Evolutionary conservation across 192 early-diverging fungal genomes (phyloP), one percentile per base, ranked within the genome.

Genomic region (Radiomyces spectabilis): DNA sequence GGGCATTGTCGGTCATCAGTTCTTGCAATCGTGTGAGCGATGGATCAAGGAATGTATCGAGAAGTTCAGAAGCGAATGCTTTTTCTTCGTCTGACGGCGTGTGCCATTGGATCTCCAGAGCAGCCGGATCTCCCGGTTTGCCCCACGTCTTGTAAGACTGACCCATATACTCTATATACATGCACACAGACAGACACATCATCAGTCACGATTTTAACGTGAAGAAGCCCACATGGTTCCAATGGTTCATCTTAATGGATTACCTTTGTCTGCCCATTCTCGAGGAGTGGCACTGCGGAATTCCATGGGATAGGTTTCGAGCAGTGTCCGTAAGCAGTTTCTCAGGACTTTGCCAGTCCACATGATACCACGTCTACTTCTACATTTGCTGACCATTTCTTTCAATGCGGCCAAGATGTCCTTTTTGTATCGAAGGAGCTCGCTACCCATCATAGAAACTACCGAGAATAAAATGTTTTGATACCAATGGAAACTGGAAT

Each of bases 91-190:
- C 57, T 19, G 62, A 77, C 7, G 93, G 89, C 8, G 74, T 56
- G 59, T 94, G 91, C 94, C 94, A 97, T 43, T 80, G 41, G 7
- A 93, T 47, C 16, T 68, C 50, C 19, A 89, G 71, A 39, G 79
- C 62, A 0, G 76, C 62, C 0, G 78, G 62, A 37, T 83, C 64
- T 0, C 66, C 57, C 1, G 79, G 66, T 26, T 81, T 55, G 3
- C 92, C 91, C 94, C 94, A 97, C 19, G 83, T 66, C 55, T 77
- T 56, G 55, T 92, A 85, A 27, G 84, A 84, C 24, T 80, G 73
- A 15, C 73, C 54, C 67, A 78, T 80, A 65, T 83, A 85, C 44
- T 77, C 77, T 71, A 53, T 27, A 48, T 16, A 18, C 12, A 31
- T 41, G 35, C 5, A 39, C 16, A 30, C 5, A 33, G 43, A 15